These are phyloP conservation scores for Keqinozyma sinolaborantium DNA, from an alignment of 1,139 yeast species.

Conservation along the genomic window DNA sequence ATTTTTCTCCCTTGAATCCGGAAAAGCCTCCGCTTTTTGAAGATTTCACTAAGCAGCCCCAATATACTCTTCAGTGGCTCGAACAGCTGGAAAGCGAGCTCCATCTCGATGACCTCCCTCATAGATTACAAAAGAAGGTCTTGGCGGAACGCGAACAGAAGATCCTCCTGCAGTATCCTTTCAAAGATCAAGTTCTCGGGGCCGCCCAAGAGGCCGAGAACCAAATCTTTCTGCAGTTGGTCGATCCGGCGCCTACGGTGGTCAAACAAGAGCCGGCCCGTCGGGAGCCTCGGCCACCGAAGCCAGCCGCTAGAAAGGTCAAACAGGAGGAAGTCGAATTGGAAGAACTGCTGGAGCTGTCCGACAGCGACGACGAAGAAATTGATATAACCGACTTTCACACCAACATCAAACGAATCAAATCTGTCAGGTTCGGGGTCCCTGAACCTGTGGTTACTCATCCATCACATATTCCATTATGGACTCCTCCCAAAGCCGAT, in stretches of 20 bases:
- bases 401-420: slow-evolving; percentile 24
- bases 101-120: slow-evolving; percentile 32
- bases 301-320: slow-evolving; percentile 4
- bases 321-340: slow-evolving; percentile 4
- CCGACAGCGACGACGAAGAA: slow-evolving; percentile 7
- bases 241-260: not conserved
- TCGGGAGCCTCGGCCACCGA: no score
- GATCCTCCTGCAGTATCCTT: slow-evolving; percentile 34
- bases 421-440: slow-evolving; percentile 45
- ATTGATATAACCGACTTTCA: slow-evolving; percentile 8
- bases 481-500: slow-evolving; percentile 48
- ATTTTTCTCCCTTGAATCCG: slow-evolving; percentile 27
- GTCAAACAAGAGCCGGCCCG: not conserved
- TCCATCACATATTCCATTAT: slow-evolving; percentile 67
- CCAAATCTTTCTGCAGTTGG: slow-evolving; percentile 6
- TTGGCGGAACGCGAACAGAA: slow-evolving; percentile 37
- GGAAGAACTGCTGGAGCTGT: slow-evolving; percentile 5
- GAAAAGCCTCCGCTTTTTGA: slow-evolving; percentile 33
- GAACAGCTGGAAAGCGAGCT: slow-evolving; percentile 21
- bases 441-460: slow-evolving; percentile 69
- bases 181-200: slow-evolving; percentile 26
- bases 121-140: slow-evolving; percentile 41
- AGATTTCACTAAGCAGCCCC: slow-evolving; percentile 26
- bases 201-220: slow-evolving; percentile 22
- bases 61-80: slow-evolving; percentile 32